Evolutionary conservation across 1,284 basidiomycete species (phyloP).

Genomic region (Cystobasidium slooffiae): DNA sequence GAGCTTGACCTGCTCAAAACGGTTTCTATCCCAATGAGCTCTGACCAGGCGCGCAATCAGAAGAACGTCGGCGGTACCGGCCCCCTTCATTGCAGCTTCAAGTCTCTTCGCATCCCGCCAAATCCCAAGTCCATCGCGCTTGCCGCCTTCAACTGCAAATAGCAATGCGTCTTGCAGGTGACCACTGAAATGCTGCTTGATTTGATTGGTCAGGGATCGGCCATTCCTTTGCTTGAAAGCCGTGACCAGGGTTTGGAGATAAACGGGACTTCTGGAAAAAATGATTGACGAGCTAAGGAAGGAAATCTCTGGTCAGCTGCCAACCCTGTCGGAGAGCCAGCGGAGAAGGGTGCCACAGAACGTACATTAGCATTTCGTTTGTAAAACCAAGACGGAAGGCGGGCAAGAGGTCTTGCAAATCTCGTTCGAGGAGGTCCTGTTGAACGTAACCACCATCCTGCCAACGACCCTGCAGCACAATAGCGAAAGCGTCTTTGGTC

Average conservation of each 20-base stretch:
- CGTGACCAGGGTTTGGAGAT: constrained; percentile 54
- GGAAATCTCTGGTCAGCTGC: neutral
- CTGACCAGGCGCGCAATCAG: constrained; percentile 52
- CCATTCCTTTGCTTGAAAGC: constrained; percentile 52
- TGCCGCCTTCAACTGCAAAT: constrained; percentile 55
- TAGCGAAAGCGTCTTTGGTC: constrained; percentile 35
- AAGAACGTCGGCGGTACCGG: constrained; percentile 52
- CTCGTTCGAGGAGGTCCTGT: constrained; percentile 16
- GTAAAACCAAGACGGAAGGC: constrained; percentile 28
- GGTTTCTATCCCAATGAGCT: constrained; percentile 53
- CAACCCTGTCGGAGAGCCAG: too few species aligned
- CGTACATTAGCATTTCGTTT: constrained; percentile 33
- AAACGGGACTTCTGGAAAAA: constrained; percentile 52
- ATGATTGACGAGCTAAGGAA: constrained; percentile 53
- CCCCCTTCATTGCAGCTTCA: constrained; percentile 55
- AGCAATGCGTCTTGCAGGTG: constrained; percentile 55
- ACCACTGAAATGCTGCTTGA: constrained; percentile 54
- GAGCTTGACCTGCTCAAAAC: constrained; percentile 54
- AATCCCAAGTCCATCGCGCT: constrained; percentile 53
- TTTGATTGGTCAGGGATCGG: constrained; percentile 50
- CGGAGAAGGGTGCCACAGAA: neutral
- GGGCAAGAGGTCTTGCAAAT: constrained; percentile 12
- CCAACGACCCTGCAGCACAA: constrained; percentile 49
- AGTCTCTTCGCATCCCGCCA: constrained; percentile 54
- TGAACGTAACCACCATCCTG: constrained; percentile 49